Evolutionary conservation across 805 yeast genomes (phyloP).

Genomic region (Yarrowia phangngaensis): DNA sequence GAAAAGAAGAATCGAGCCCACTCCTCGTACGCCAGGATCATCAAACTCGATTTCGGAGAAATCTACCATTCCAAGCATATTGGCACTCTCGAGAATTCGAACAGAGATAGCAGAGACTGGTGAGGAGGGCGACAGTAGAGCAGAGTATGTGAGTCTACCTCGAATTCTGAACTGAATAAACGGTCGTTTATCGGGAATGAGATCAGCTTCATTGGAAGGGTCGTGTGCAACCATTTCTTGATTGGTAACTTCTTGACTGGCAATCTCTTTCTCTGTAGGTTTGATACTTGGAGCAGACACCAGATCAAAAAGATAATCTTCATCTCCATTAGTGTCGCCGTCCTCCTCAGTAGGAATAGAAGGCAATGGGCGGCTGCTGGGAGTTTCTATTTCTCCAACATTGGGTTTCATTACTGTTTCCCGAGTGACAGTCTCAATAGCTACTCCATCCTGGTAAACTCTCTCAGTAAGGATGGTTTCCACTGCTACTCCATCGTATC

Average conservation of each 20-base stretch:
- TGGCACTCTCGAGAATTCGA: conserved; percentile 7
- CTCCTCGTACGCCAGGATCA: conserved; percentile 6
- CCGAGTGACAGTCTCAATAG: conserved; percentile 5
- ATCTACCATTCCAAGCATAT: conserved; percentile 21
- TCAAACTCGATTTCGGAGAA: conserved; percentile 20
- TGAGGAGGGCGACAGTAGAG: conserved; percentile 1
- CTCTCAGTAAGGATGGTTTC: conserved; percentile 14
- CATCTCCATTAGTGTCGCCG: conserved; percentile 11
- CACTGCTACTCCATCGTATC: conserved; percentile 1
- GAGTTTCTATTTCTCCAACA: no score
- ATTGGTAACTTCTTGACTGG: no score
- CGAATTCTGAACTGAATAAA: conserved; percentile 14
- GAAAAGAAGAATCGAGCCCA: conserved; percentile 11
- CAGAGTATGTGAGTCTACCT: conserved; percentile 11
- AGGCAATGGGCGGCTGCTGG: conserved; percentile 4
- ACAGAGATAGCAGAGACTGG: conserved; percentile 12
- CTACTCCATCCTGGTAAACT: conserved; percentile 11
- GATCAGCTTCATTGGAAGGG: not conserved
- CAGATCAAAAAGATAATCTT: conserved; percentile 14
- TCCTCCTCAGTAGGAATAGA: not conserved
- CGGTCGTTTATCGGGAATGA: not conserved
- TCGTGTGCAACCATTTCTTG: not conserved
- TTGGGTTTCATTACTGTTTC: conserved; percentile 3
- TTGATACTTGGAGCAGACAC: conserved; percentile 6
- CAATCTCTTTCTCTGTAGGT: not conserved